phyloP scores from a whole-genome alignment of 305 asterid genomes.

The Fraxinus albicans region DNA sequence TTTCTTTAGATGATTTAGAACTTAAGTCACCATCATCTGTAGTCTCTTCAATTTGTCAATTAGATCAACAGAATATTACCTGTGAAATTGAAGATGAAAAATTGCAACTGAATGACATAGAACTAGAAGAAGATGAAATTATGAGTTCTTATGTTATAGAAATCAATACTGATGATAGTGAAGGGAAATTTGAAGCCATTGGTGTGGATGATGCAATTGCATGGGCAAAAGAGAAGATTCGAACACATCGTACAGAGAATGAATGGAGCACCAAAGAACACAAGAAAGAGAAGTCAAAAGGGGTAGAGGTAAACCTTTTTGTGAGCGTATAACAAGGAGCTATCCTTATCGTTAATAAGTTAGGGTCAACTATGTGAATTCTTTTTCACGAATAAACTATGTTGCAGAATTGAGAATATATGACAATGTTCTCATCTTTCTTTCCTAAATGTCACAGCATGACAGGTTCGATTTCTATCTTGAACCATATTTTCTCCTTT shows the following conservation, averaged over 20 bases:
- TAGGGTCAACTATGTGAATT: neutral
- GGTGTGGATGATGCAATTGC: conserved; percentile 43
- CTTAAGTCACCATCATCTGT: conserved; percentile 33
- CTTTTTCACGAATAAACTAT: neutral
- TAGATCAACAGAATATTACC: conserved; percentile 4
- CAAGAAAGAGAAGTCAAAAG: conserved; percentile 1
- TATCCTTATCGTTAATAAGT: neutral
- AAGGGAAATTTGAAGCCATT: conserved; percentile 22
- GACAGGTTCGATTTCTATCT: neutral
- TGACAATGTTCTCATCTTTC: neutral
- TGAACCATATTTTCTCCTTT: neutral
- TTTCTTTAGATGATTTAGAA: conserved; percentile 22
- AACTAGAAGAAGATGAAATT: conserved; percentile 23
- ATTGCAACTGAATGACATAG: conserved; percentile 2
- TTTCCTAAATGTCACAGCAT: neutral
- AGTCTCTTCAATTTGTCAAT: conserved; percentile 25
- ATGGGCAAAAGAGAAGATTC: conserved; percentile 44
- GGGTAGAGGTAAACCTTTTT: neutral
- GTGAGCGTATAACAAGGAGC: neutral
- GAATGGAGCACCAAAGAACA: neutral
- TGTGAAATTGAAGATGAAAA: neutral
- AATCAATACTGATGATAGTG: conserved; percentile 20
- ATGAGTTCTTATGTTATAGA: conserved; percentile 38
- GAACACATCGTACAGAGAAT: conserved; percentile 22
- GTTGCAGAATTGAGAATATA: neutral